Conservation (phyloP, 2,329 filamentous ascomycete species). For the Ceratocystis eucalypticola region DNA sequence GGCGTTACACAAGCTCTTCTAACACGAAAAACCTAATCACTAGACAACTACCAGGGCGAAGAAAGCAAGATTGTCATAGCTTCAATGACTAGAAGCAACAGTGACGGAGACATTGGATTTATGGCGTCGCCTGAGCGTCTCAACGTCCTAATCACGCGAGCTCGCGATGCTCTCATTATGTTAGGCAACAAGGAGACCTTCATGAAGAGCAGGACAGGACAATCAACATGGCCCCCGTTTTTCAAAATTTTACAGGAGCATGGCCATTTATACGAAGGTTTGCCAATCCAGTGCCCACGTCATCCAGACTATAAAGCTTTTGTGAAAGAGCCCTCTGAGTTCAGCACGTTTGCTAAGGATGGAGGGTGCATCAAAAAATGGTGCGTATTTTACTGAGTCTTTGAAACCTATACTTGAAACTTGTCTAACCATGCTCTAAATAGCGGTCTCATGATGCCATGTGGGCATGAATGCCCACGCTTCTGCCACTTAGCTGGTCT, state of each 20-base stretch:
- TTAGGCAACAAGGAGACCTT: constrained; percentile 57
- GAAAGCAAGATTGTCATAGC: constrained; percentile 60
- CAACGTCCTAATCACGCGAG: constrained; percentile 57
- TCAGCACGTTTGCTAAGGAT: constrained; percentile 49
- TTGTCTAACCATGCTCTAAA: not conserved
- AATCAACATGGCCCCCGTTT: constrained; percentile 41
- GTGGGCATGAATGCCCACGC: not conserved
- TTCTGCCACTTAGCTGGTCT: not conserved
- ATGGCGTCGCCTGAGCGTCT: constrained; percentile 51
- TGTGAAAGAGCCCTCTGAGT: constrained; percentile 39
- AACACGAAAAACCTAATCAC: not conserved
- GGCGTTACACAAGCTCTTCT: too few species aligned
- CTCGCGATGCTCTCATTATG: constrained; percentile 51
- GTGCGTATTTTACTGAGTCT: constrained; percentile 5
- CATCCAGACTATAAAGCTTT: constrained; percentile 39
- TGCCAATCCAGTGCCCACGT: constrained; percentile 46
- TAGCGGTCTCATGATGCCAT: not conserved
- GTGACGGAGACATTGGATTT: constrained; percentile 53
- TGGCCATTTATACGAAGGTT: constrained; percentile 42
- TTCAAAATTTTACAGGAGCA: constrained; percentile 41
- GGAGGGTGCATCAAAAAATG: constrained; percentile 55
- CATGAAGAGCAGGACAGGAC: constrained; percentile 37
- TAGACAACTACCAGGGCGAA: constrained; percentile 69
- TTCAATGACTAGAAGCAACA: constrained; percentile 55
- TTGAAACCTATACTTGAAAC: too few species aligned